phyloP scores from a whole-genome alignment of 2,329 filamentous ascomycete species.

The Eutypella sp. region DNA sequence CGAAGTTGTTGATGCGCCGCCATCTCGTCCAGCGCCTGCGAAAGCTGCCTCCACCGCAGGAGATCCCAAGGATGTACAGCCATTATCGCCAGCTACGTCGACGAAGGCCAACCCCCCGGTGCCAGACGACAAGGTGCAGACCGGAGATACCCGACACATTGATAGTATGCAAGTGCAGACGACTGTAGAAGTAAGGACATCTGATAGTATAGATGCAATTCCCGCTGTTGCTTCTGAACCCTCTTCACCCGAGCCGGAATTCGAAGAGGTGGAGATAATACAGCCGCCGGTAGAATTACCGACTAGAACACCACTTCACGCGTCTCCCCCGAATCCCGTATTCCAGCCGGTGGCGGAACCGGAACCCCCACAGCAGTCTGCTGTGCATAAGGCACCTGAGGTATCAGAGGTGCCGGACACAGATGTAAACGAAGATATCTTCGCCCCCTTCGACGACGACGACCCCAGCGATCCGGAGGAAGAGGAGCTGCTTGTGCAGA shows the following conservation, averaged over 20 bases:
- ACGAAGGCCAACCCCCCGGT: slow-evolving; percentile 15
- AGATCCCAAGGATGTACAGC: slow-evolving; percentile 5
- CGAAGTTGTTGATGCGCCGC: slow-evolving; percentile 46
- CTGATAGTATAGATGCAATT: slow-evolving; percentile 4
- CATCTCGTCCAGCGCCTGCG: slow-evolving; percentile 33
- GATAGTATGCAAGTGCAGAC: slow-evolving; percentile 12
- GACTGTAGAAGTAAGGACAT: slow-evolving; percentile 5
- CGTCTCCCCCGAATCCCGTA: slow-evolving; percentile 9
- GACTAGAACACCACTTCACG: slow-evolving; percentile 5
- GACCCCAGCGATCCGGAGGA: slow-evolving; percentile 85
- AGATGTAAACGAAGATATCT: slow-evolving; percentile 32
- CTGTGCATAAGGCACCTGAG: slow-evolving; percentile 6
- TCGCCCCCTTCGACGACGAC: slow-evolving; percentile 59
- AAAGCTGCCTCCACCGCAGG: slow-evolving; percentile 14
- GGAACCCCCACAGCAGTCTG: slow-evolving; percentile 5
- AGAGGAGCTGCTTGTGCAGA: slow-evolving; percentile 78
- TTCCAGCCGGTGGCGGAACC: slow-evolving; percentile 17
- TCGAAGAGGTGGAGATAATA: slow-evolving; percentile 25
- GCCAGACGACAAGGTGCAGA: slow-evolving; percentile 6
- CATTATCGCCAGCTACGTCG: slow-evolving; percentile 16
- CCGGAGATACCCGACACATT: slow-evolving; percentile 9
- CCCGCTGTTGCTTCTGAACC: slow-evolving; percentile 8
- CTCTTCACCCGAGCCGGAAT: slow-evolving; percentile 25
- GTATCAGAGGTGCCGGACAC: slow-evolving; percentile 4
- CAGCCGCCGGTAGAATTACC: slow-evolving; percentile 19